These are phyloP conservation scores for Climacium dendroides DNA, from an alignment of 225 moss, liverwort and hornwort species.

Conservation along the genomic window DNA sequence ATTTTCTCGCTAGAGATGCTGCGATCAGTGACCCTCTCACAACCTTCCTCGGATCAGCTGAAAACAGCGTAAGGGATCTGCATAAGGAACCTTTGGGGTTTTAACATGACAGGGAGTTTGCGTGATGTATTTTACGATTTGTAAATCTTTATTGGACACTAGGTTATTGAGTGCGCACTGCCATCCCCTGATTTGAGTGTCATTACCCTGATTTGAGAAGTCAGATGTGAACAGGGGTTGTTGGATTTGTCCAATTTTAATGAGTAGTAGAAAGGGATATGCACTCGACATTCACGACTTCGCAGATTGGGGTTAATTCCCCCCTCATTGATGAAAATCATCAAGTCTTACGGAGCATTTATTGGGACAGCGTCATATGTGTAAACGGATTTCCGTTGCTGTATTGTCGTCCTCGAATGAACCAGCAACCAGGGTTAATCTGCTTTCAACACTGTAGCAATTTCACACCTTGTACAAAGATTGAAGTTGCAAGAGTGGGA, in stretches of 20 bases:
- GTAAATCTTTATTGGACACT: not conserved
- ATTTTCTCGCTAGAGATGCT: conserved; percentile 62
- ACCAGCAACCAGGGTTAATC: not conserved
- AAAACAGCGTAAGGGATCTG: conserved; percentile 40
- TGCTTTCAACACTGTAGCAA: not conserved
- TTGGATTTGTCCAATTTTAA: not conserved
- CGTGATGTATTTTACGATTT: conserved; percentile 19
- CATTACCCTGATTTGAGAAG: not conserved
- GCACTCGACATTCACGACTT: not conserved
- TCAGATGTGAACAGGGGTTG: not conserved
- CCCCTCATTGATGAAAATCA: not conserved
- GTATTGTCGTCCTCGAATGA: not conserved
- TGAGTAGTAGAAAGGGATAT: not conserved
- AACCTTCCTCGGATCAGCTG: conserved; percentile 32
- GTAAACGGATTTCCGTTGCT: not conserved
- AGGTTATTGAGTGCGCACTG: not conserved
- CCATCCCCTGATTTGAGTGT: not conserved
- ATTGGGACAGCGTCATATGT: not conserved
- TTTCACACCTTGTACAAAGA: not conserved
- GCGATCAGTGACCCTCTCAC: conserved; percentile 53
- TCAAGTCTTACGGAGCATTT: not conserved
- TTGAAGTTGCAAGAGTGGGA: not conserved
- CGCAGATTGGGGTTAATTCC: not conserved
- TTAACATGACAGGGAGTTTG: conserved; percentile 29
- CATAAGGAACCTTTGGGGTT: conserved; percentile 25